Evolutionary conservation across 139 green algal genomes (phyloP), one percentile per base, ranked within the genome.

Genomic region (Chlamydomonas schloesseri): DNA sequence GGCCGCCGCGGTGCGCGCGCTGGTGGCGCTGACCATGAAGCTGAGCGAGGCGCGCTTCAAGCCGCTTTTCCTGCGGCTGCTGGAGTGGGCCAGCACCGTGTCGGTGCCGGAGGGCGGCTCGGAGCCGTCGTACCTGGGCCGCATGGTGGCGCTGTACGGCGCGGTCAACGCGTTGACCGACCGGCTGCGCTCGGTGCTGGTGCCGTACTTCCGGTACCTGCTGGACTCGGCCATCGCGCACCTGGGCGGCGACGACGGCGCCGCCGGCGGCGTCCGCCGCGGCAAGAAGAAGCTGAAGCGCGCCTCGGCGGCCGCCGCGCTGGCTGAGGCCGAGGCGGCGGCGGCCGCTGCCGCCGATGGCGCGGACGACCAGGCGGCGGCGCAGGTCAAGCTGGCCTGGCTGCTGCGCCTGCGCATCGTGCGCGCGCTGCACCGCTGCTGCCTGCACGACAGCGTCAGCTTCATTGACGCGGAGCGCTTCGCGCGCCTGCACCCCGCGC

Each of bases 31-130:
- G 0, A 92, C 95, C 11, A 95, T 99, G 92, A 99, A 98, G 90
- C 92, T 99, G 31, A 96, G 86, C 21, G 97, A 99, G 88, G 83
- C 81, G 21, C 90, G 86, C 33, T 99, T 99, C 93, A 97, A 96
- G 90, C 97, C 97, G 21, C 77, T 99, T 26, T 99, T 99, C 89
- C 81, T 98, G 78, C 89, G 93, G 20, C 88, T 98, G 71, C 33
- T 98, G 34, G 96, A 98, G 64, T 99, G 97, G 97, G 89, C 86
- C 34, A 71, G 81, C 34, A 67, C 84, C 15, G 73, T 47, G 23
- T 62, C 77, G 28, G 47, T 60, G 11, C 24, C 87, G 11, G 50
- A 78, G 84, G 47, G 50, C 83, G 34, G 47, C 36, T 15, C 23
- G 29, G 82, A 82, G 71, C 71, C 71, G 28, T 37, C 37, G 31